phyloP scores from a whole-genome alignment of 257 asterid species.

The Gynochthodes officinalis region DNA sequence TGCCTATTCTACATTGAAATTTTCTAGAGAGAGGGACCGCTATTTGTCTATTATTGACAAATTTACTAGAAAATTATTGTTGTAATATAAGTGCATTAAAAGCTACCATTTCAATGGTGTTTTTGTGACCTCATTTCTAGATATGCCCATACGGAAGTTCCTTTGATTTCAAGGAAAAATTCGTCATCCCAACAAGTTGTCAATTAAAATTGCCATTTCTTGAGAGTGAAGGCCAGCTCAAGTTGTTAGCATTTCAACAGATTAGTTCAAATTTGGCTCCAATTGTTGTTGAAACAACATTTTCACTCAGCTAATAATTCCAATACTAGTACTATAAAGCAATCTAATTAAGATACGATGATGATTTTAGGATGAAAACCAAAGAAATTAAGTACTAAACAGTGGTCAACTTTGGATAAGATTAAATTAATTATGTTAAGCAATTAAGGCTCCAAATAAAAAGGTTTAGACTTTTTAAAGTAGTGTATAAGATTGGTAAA shows the following conservation, averaged over 20 bases:
- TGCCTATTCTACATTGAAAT: background rate
- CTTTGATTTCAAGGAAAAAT: background rate
- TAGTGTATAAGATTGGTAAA: too few relatives aligned
- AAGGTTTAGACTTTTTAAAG: too few relatives aligned
- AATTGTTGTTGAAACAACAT: background rate
- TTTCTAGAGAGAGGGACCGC: background rate
- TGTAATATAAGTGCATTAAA: background rate
- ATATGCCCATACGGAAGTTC: background rate
- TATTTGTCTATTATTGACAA: constrained; percentile 1
- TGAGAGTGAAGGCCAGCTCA: background rate
- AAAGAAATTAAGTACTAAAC: background rate
- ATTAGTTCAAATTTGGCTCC: background rate
- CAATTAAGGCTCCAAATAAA: background rate
- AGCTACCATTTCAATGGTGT: background rate
- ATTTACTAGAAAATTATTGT: background rate
- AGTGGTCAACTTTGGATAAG: background rate
- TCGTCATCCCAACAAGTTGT: background rate
- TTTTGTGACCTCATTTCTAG: background rate
- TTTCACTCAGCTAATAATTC: background rate
- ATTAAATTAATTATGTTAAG: too few relatives aligned
- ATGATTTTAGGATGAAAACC: background rate
- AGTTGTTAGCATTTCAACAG: background rate
- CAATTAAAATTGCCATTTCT: background rate
- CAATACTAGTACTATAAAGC: too few relatives aligned
- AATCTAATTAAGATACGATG: background rate